Evolutionary conservation across 257 asterid species (phyloP).

Genomic region (Prunella vulgaris): DNA sequence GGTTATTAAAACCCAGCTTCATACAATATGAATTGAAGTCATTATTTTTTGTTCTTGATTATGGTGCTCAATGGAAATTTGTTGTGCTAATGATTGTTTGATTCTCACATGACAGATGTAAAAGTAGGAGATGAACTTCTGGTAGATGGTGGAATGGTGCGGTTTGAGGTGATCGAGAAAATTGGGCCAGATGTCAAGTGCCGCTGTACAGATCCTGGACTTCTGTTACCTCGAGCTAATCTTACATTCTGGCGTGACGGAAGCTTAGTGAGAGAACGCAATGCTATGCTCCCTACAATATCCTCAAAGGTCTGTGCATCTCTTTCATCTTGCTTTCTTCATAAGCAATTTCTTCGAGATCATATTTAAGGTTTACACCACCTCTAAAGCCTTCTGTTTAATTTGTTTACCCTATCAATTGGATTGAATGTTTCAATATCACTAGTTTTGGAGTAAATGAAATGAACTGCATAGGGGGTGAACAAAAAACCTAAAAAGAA

Average conservation of each 20-base stretch:
- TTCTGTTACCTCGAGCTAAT: constrained; percentile 90
- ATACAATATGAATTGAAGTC: neutral
- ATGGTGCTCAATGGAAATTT: neutral
- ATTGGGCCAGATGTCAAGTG: constrained; percentile 99
- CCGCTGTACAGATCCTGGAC: constrained; percentile 95
- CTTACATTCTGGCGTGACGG: constrained; percentile 97
- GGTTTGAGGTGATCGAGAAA: constrained; percentile 95
- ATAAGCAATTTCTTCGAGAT: neutral
- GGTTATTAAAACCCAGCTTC: constrained; percentile 43
- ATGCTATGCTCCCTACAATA: constrained; percentile 97
- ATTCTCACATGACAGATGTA: constrained; percentile 53
- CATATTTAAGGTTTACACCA: neutral
- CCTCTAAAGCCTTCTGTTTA: neutral
- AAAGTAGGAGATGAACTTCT: constrained; percentile 88
- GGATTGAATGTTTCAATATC: neutral
- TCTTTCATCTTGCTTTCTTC: constrained; percentile 5
- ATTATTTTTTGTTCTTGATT: constrained; percentile 14
- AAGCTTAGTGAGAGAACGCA: constrained; percentile 90
- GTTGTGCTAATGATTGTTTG: constrained; percentile 10
- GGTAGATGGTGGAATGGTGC: constrained; percentile 99
- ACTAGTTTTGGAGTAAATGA: neutral
- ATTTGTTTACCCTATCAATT: neutral
- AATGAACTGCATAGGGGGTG: neutral
- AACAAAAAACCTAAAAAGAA: too few relatives aligned
- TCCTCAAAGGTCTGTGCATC: constrained; percentile 71